These are phyloP conservation scores for Macaranga tanarius DNA, from an alignment of 441 rosid genomes.

Conservation along the genomic window DNA sequence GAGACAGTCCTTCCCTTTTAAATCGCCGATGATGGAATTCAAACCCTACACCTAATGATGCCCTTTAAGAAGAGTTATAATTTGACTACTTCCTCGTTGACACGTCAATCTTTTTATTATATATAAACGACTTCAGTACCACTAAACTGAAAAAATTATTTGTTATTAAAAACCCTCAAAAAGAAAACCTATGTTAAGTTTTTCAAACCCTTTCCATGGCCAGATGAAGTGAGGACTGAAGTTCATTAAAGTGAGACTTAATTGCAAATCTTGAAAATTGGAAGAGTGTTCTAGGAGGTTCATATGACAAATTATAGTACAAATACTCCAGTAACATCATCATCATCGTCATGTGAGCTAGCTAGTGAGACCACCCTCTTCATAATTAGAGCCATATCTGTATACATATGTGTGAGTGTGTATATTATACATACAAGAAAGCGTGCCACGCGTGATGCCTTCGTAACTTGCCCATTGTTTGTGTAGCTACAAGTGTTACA, in stretches of 20 bases:
- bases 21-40: too few species aligned
- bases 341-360: slow-evolving; percentile 16
- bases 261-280: background rate
- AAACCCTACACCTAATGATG: too few species aligned
- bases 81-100: too few species aligned
- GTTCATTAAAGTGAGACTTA: background rate
- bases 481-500: background rate
- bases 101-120: too few species aligned
- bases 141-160: too few species aligned
- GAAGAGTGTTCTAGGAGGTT: background rate
- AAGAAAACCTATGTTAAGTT: too few species aligned
- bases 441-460: slow-evolving; percentile 9
- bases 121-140: too few species aligned
- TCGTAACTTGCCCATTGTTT: background rate
- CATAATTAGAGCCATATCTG: slow-evolving; percentile 4
- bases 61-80: too few species aligned
- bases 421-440: background rate
- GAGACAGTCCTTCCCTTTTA: too few species aligned
- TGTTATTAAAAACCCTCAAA: too few species aligned
- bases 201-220: background rate
- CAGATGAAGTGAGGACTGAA: background rate
- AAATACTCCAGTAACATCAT: background rate
- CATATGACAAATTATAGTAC: background rate
- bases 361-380: background rate
- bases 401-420: too few species aligned